phyloP scores from a whole-genome alignment of 306 rosid genomes.

The Leucaena leucocephala region DNA sequence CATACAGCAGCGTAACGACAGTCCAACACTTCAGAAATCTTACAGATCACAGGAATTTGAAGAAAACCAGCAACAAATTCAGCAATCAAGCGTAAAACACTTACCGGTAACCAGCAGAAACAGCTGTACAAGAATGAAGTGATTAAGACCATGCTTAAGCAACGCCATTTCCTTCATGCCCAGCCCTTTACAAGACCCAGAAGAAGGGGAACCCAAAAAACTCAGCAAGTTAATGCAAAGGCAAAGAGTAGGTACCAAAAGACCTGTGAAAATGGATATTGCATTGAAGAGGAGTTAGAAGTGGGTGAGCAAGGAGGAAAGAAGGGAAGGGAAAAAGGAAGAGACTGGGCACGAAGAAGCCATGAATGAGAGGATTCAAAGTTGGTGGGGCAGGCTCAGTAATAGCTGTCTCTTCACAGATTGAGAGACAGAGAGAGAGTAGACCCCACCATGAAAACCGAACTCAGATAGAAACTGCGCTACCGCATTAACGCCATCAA shows the following conservation, averaged over 20 bases:
- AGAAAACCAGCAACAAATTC: slow-evolving; percentile 27
- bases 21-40: not conserved
- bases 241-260: not conserved
- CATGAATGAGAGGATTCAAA: slow-evolving; percentile 68
- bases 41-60: slow-evolving; percentile 41
- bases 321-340: not conserved
- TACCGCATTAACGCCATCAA: slow-evolving; percentile 69
- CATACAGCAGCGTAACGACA: not conserved
- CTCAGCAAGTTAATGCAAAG: not conserved
- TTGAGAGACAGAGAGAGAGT: slow-evolving; percentile 24
- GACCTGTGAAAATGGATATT: slow-evolving; percentile 24
- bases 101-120: slow-evolving; percentile 53
- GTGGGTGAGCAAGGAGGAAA: slow-evolving; percentile 25
- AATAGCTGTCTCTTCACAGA: slow-evolving; percentile 63
- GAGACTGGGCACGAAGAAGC: slow-evolving; percentile 44
- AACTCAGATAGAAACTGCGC: slow-evolving; percentile 34
- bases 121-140: slow-evolving; percentile 32
- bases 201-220: not conserved
- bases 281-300: slow-evolving; percentile 32
- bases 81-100: slow-evolving; percentile 29
- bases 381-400: slow-evolving; percentile 57
- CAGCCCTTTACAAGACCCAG: slow-evolving; percentile 11
- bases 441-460: slow-evolving; percentile 49
- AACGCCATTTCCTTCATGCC: slow-evolving; percentile 47
- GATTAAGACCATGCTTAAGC: slow-evolving; percentile 32